Base-by-base conservation (phyloP, 2,329 filamentous ascomycete genomes). In the Cercospora sesami region DNA sequence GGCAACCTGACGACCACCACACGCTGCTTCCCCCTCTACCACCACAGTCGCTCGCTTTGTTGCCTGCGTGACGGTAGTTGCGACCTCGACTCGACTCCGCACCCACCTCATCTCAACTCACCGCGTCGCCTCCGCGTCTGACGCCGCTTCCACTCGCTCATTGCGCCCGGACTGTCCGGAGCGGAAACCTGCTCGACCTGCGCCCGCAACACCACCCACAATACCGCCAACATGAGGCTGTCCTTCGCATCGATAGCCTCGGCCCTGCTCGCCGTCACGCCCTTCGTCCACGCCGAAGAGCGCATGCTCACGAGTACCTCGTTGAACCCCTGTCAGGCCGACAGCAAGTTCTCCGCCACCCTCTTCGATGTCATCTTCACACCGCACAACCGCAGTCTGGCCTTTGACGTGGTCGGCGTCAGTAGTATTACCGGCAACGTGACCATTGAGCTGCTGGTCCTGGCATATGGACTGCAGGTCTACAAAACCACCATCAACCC, bases 311-410 rank as follows among this genome's bases (percentile, higher is more conserved):
- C 89, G 75, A 95, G 94, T 65, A 91, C 87, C 77, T 96, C 94
- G 28, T 86, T 97, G 73, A 93, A 92, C 80, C 86, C 91, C 58
- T 97, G 94, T 81, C 91, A 94, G 84, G 84, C 88, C 68, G 90
- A 94, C 80, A 94, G 91, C 30, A 90, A 89, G 76, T 96, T 97
- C 80, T 91, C 91, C 4, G 93, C 94, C 74, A 93, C 90, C 74
- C 86, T 95, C 68, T 97, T 97, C 87, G 90, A 96, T 74, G 91
- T 97, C 79, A 83, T 88, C 71, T 92, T 92, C 80, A 92, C 90
- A 1, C 91, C 91, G 33, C 83, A 85, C 78, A 96, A 96, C 81
- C 85, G 86, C 74, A 89, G 89, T 33, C 84, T 94, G 63, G 83
- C 84, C 64, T 87, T 96, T 79, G 86, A 93, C 76, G 89, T 97